These are phyloP conservation scores for Talaromyces sp. DNA, from an alignment of 2,329 filamentous ascomycete genomes.

Conservation along the genomic window DNA sequence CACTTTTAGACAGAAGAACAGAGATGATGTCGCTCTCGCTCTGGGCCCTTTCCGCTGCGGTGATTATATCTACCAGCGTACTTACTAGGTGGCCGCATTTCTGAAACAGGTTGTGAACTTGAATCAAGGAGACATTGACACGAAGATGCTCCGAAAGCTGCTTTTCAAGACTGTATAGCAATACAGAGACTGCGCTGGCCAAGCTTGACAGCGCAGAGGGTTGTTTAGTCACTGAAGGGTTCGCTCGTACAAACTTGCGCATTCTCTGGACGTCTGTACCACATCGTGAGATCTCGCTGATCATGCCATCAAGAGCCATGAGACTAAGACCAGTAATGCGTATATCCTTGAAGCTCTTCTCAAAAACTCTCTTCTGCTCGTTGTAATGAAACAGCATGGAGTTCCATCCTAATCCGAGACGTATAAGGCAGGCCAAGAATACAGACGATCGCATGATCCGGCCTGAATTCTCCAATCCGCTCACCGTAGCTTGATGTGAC, in stretches of 20 bases:
- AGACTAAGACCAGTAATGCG: slow-evolving; percentile 52
- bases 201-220: slow-evolving; percentile 35
- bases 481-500: slow-evolving; percentile 24
- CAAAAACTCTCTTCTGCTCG: slow-evolving; percentile 33
- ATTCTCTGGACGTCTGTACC: slow-evolving; percentile 37
- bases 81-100: slow-evolving; percentile 37
- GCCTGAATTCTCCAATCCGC: slow-evolving; percentile 23
- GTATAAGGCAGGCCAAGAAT: slow-evolving; percentile 40
- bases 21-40: slow-evolving; percentile 62
- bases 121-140: slow-evolving; percentile 32
- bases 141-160: slow-evolving; percentile 29
- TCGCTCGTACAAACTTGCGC: slow-evolving; percentile 33
- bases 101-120: slow-evolving; percentile 38
- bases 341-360: slow-evolving; percentile 41
- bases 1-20: slow-evolving; percentile 59
- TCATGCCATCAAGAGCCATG: slow-evolving; percentile 35
- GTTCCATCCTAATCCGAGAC: slow-evolving; percentile 43
- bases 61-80: slow-evolving; percentile 35
- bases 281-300: slow-evolving; percentile 32
- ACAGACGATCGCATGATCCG: slow-evolving; percentile 35
- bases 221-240: slow-evolving; percentile 25
- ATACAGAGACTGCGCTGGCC: slow-evolving; percentile 31
- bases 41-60: slow-evolving; percentile 46
- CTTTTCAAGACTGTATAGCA: slow-evolving; percentile 38
- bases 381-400: slow-evolving; percentile 45